These are phyloP conservation scores for Chrysochromulina tobinii DNA, from an alignment of 78 protist species.

Conservation along the genomic window DNA sequence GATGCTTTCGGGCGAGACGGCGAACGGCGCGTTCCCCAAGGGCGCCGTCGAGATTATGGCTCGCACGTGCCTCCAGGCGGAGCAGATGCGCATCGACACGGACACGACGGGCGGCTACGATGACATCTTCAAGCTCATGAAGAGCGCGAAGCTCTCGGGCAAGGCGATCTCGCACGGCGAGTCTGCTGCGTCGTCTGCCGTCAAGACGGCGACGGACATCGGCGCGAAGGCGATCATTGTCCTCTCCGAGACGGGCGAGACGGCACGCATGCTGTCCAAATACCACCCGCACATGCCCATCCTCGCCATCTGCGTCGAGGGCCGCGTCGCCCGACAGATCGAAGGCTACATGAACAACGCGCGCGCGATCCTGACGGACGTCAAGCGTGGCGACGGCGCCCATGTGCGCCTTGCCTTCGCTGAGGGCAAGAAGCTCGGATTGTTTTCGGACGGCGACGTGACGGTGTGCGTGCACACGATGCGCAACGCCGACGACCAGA, in stretches of 20 bases:
- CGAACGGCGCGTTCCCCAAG: conserved; percentile 57
- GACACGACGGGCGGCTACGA: background rate
- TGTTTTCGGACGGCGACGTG: background rate
- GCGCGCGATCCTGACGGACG: background rate
- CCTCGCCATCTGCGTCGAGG: background rate
- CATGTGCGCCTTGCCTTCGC: background rate
- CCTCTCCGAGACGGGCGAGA: background rate
- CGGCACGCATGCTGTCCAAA: background rate
- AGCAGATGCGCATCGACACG: background rate
- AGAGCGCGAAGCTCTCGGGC: background rate
- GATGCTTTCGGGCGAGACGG: conserved; percentile 88
- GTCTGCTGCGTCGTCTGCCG: background rate
- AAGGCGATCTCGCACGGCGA: background rate
- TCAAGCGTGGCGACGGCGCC: background rate
- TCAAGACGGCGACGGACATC: background rate
- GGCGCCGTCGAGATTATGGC: background rate
- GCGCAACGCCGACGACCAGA: background rate
- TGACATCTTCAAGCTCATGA: background rate
- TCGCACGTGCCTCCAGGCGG: background rate
- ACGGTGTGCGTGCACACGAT: background rate
- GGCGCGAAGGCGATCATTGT: background rate
- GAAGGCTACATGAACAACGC: background rate
- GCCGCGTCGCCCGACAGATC: background rate
- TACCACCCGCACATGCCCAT: background rate
- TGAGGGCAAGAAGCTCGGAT: background rate